These are phyloP conservation scores for Pestalotiopsis sp. DNA, from an alignment of 2,329 filamentous ascomycete genomes.

Conservation along the genomic window DNA sequence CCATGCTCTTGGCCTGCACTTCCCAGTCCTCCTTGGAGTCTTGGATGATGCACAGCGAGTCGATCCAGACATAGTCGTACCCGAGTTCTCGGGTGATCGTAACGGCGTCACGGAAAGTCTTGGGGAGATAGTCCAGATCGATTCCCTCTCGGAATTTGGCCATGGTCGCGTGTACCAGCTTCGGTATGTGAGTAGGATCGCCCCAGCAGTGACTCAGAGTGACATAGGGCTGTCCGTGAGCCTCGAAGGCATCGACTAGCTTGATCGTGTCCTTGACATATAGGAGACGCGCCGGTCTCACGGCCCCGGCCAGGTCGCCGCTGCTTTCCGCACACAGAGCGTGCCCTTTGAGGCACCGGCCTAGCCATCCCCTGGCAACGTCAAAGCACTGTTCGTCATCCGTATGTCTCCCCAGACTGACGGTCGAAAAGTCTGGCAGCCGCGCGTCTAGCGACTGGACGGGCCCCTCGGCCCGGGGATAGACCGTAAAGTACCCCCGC, in stretches of 20 bases:
- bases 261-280: neutral
- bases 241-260: constrained; percentile 3
- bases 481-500: neutral
- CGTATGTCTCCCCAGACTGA: constrained; percentile 5
- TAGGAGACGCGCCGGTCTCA: constrained; percentile 5
- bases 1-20: neutral
- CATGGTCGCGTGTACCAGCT: neutral
- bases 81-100: neutral
- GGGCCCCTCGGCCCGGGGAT: neutral
- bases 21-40: neutral
- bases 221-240: neutral
- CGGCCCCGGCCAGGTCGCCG: neutral
- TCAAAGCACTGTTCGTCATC: constrained; percentile 5
- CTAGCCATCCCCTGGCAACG: constrained; percentile 1
- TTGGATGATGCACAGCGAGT: neutral
- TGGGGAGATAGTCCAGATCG: neutral
- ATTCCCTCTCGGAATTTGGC: neutral
- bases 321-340: neutral
- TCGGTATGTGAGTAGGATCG: neutral
- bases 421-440: neutral
- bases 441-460: neutral
- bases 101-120: neutral
- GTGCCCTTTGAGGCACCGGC: neutral
- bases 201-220: neutral
- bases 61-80: neutral